These are phyloP conservation scores for Phycomyces blakesleeanus DNA, from an alignment of 192 early-diverging fungal genomes.

Conservation along the genomic window DNA sequence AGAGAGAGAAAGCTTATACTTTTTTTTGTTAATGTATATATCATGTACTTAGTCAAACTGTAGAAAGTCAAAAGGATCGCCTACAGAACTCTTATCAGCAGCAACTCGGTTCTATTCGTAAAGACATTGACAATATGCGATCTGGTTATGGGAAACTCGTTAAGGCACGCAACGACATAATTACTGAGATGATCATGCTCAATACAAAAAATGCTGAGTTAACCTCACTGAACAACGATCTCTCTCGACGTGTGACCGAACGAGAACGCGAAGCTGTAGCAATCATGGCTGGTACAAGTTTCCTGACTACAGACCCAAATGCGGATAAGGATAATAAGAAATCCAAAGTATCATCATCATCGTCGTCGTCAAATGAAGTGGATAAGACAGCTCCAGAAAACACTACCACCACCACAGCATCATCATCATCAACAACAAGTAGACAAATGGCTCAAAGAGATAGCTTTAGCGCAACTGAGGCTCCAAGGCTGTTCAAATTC, in stretches of 20 bases:
- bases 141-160: slow-evolving; percentile 36
- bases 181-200: slow-evolving; percentile 46
- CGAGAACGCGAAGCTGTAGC: slow-evolving; percentile 38
- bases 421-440: not conserved
- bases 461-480: slow-evolving; percentile 33
- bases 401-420: no score
- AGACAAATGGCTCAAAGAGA: slow-evolving; percentile 32
- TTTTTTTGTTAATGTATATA: no score
- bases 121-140: slow-evolving; percentile 40
- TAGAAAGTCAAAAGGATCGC: slow-evolving; percentile 12
- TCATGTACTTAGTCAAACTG: slow-evolving; percentile 8
- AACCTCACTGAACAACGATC: slow-evolving; percentile 52
- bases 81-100: slow-evolving; percentile 38
- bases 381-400: not conserved
- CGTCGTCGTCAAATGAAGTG: not conserved
- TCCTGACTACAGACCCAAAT: slow-evolving; percentile 10
- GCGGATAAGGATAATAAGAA: not conserved
- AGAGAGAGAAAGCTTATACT: no score
- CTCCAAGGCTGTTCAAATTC: slow-evolving; percentile 55
- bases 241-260: slow-evolving; percentile 42
- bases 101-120: slow-evolving; percentile 44
- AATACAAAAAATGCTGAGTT: slow-evolving; percentile 54
- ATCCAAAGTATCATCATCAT: no score
- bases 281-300: slow-evolving; percentile 30
- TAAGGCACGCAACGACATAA: slow-evolving; percentile 45